Evolutionary conservation across 257 asterid genomes (phyloP).

Genomic region (Scutellaria barbata): DNA sequence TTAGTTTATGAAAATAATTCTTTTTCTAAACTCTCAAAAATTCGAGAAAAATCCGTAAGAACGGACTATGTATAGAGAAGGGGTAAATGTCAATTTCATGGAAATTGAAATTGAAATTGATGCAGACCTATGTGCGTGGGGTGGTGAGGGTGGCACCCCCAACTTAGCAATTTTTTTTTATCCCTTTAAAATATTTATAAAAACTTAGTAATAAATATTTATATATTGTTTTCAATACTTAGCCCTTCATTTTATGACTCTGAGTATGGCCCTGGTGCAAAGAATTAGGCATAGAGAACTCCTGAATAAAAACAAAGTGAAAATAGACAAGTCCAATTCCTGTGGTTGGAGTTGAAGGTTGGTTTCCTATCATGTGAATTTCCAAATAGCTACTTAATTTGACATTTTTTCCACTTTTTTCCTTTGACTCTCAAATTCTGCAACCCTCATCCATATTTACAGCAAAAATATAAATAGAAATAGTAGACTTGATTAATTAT

Average conservation of each 20-base stretch:
- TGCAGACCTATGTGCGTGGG: too few relatives aligned
- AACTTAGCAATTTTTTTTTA: too few relatives aligned
- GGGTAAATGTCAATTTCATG: slow-evolving; percentile 4
- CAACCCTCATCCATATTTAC: background rate
- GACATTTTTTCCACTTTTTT: background rate
- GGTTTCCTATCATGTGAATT: slow-evolving; percentile 11
- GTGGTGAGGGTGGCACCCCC: too few relatives aligned
- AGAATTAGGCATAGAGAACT: slow-evolving; percentile 1
- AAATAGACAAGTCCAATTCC: slow-evolving; percentile 10
- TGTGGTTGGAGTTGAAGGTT: slow-evolving; percentile 23
- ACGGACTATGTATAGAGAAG: background rate
- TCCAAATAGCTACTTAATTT: background rate
- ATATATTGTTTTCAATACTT: too few relatives aligned
- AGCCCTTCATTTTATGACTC: too few relatives aligned
- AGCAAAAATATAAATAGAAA: background rate
- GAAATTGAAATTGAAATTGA: slow-evolving; percentile 14
- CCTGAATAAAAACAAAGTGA: slow-evolving; percentile 1
- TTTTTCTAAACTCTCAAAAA: background rate
- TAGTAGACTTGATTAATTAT: too few relatives aligned
- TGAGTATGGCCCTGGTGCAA: too few relatives aligned
- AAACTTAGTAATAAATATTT: too few relatives aligned
- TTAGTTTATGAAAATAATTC: too few relatives aligned
- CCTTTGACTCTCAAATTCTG: background rate
- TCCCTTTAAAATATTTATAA: too few relatives aligned
- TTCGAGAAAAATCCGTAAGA: too few relatives aligned